phyloP scores from a whole-genome alignment of 2,329 filamentous ascomycete species.

The Simplicillium sp. region DNA sequence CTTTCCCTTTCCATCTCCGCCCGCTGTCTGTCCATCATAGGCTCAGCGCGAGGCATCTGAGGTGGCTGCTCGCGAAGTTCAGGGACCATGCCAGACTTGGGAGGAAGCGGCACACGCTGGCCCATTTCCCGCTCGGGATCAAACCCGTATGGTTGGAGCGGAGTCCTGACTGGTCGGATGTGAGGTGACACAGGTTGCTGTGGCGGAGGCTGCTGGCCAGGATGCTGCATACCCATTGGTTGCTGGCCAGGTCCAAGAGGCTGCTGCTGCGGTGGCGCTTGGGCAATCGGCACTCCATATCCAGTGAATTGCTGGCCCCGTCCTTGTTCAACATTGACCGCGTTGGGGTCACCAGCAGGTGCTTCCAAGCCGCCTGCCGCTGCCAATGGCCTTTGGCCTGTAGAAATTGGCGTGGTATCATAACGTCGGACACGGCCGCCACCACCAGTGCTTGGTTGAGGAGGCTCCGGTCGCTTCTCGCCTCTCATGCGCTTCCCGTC shows the following conservation, averaged over 20 bases:
- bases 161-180: slow-evolving; percentile 32
- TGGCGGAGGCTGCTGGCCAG: slow-evolving; percentile 22
- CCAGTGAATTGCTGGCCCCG: slow-evolving; percentile 28
- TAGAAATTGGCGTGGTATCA: slow-evolving; percentile 25
- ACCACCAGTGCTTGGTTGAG: slow-evolving; percentile 38
- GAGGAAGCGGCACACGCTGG: slow-evolving; percentile 31
- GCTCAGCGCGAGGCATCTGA: slow-evolving; percentile 21
- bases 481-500: slow-evolving; percentile 45
- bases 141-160: slow-evolving; percentile 31
- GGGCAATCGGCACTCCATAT: slow-evolving; percentile 37
- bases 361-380: slow-evolving; percentile 20
- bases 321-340: slow-evolving; percentile 8
- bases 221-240: slow-evolving; percentile 23
- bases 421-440: slow-evolving; percentile 41
- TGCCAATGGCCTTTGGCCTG: slow-evolving; percentile 30
- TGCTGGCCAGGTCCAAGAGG: slow-evolving; percentile 8
- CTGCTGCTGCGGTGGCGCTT: slow-evolving; percentile 23
- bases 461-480: slow-evolving; percentile 51
- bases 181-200: slow-evolving; percentile 38
- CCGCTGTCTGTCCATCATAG: slow-evolving; percentile 23
- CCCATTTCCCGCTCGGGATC: slow-evolving; percentile 30
- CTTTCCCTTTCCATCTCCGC: slow-evolving; percentile 18
- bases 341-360: too few relatives aligned
- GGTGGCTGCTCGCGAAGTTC: slow-evolving; percentile 24
- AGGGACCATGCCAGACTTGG: slow-evolving; percentile 17